These are phyloP conservation scores for Salix arbutifolia DNA, from an alignment of 345 rosid species.

Conservation along the genomic window DNA sequence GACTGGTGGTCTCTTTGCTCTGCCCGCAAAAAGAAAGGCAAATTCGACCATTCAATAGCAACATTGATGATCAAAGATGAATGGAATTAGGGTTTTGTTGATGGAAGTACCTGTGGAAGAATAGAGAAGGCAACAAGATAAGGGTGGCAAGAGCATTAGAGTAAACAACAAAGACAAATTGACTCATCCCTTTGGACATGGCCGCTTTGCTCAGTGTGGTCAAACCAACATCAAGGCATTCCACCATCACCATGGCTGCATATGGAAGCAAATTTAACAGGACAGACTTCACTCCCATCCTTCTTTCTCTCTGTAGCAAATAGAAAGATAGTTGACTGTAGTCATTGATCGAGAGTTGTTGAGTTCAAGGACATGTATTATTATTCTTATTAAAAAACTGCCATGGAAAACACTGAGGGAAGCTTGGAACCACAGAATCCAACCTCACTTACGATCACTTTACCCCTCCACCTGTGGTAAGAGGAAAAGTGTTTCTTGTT, in stretches of 20 bases:
- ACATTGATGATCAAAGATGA: not conserved
- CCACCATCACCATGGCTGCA: conserved; percentile 43
- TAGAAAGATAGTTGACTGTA: no score
- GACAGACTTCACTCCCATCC: conserved; percentile 16
- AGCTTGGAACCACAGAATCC: no score
- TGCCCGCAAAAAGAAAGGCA: not conserved
- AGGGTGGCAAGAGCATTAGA: conserved; percentile 39
- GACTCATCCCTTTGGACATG: conserved; percentile 46
- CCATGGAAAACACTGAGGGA: no score
- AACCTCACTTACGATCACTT: no score
- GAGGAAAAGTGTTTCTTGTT: no score
- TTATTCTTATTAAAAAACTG: no score
- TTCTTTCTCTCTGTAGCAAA: not conserved
- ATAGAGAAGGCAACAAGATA: conserved; percentile 27
- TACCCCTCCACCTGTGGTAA: no score
- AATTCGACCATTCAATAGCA: not conserved
- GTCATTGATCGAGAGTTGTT: no score
- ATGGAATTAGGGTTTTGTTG: not conserved
- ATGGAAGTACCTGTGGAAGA: conserved; percentile 26
- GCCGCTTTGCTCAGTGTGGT: conserved; percentile 49
- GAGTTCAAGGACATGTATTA: no score
- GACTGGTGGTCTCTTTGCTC: conserved; percentile 37
- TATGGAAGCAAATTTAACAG: conserved; percentile 26
- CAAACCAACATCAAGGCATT: conserved; percentile 36
- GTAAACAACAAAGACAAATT: conserved; percentile 40